Evolutionary conservation across 768 basidiomycete genomes (phyloP).

Genomic region (Leucosporidium yakuticum): DNA sequence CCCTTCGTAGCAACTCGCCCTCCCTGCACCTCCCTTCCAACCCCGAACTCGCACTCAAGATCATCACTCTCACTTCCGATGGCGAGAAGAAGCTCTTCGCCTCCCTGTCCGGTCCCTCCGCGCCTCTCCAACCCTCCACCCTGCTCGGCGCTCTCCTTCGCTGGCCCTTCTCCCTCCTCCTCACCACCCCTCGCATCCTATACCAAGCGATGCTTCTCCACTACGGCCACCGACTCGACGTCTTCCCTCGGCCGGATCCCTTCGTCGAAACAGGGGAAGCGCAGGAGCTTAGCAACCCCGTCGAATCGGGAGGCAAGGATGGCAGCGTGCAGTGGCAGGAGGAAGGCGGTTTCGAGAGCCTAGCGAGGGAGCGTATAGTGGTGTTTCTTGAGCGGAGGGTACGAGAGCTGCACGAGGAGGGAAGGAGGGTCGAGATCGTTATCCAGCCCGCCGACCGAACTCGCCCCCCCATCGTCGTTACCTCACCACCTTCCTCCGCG

Average conservation of each 20-base stretch:
- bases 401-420: not conserved
- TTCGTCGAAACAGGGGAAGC: slow-evolving; percentile 39
- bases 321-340: slow-evolving; percentile 46
- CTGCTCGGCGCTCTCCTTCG: slow-evolving; percentile 47
- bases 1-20: slow-evolving; percentile 39
- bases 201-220: slow-evolving; percentile 59
- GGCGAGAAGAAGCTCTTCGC: slow-evolving; percentile 55
- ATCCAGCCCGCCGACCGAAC: not conserved
- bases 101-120: slow-evolving; percentile 46
- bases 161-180: slow-evolving; percentile 54
- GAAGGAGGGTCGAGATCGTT: not conserved
- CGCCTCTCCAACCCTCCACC: slow-evolving; percentile 47
- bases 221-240: slow-evolving; percentile 54
- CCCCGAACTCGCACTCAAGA: slow-evolving; percentile 30
- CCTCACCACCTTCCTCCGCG: not conserved
- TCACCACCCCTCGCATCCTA: slow-evolving; percentile 58
- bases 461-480: not conserved
- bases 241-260: slow-evolving; percentile 60
- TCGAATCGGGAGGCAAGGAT: slow-evolving; percentile 32
- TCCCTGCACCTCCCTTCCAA: slow-evolving; percentile 30
- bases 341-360: slow-evolving; percentile 41
- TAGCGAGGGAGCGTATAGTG: slow-evolving; percentile 40
- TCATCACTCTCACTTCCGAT: slow-evolving; percentile 39
- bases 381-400: not conserved
- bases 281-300: slow-evolving; percentile 37